Percentiles rank a stretch among this genome's conserved stretches.
Evolutionary conservation across 2,329 filamentous ascomycete genomes (phyloP).

Genomic region (Alternaria brassicae): DNA sequence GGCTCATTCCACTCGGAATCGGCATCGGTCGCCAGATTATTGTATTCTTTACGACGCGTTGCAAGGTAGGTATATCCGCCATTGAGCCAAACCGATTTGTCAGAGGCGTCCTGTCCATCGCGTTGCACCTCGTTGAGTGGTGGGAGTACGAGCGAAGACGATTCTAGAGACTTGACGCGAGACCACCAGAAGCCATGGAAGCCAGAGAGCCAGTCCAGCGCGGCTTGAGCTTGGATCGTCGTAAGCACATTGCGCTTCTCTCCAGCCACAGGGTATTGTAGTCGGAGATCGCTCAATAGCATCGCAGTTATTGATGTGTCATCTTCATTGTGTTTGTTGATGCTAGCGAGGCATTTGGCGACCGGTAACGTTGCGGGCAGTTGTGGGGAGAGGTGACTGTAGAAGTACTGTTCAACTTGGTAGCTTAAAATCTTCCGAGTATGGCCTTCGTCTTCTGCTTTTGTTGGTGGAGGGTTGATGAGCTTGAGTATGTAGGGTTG

Average conservation of each 20-base stretch:
- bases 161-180: constrained; percentile 28
- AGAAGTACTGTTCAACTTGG: constrained; percentile 71
- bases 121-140: constrained; percentile 61
- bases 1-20: constrained; percentile 63
- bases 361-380: constrained; percentile 57
- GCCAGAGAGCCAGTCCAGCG: constrained; percentile 67
- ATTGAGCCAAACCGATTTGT: constrained; percentile 63
- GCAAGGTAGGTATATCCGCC: constrained; percentile 74
- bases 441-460: constrained; percentile 65
- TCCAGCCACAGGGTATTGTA: constrained; percentile 63
- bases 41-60: constrained; percentile 66
- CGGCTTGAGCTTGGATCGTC: constrained; percentile 58
- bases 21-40: constrained; percentile 54
- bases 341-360: constrained; percentile 57
- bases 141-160: constrained; percentile 57
- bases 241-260: constrained; percentile 61
- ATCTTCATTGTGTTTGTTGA: constrained; percentile 52
- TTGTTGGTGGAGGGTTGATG: constrained; percentile 60
- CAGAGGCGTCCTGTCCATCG: constrained; percentile 32
- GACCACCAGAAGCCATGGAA: constrained; percentile 67
- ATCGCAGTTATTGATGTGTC: constrained; percentile 58
- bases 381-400: constrained; percentile 61
- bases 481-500: constrained; percentile 65
- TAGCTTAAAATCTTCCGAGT: constrained; percentile 72
- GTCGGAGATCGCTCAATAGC: constrained; percentile 64